A percentile compares a stretch with the other conserved stretches of the same genome.
phyloP scores from a whole-genome alignment of 306 rosid genomes.

The Ormosia semicastrata region DNA sequence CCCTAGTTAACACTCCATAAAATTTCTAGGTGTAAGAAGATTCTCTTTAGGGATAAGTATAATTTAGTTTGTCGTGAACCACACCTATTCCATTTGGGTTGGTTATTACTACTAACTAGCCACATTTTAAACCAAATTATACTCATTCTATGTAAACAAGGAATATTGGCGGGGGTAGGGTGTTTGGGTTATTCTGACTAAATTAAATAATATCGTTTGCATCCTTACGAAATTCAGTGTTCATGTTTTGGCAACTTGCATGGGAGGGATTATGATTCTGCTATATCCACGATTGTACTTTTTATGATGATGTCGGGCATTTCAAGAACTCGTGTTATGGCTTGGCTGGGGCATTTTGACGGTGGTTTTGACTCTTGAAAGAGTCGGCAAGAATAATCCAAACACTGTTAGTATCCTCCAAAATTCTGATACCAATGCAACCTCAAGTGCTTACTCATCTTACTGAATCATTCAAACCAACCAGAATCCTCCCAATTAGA shows the following conservation, averaged over 20 bases:
- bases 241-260: not conserved
- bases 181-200: not conserved
- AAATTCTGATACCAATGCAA: conserved; percentile 21
- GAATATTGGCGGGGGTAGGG: not conserved
- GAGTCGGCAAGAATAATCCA: not conserved
- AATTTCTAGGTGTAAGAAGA: not conserved
- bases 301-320: conserved; percentile 6
- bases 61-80: not conserved
- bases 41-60: not conserved
- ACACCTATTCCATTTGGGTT: not conserved
- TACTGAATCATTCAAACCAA: not conserved
- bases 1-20: not conserved
- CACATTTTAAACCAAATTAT: not conserved
- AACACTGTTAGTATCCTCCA: not conserved
- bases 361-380: not conserved
- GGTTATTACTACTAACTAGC: not conserved
- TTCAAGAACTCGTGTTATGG: not conserved
- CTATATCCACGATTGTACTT: not conserved
- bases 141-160: not conserved
- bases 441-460: not conserved
- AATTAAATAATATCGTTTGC: not conserved
- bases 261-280: not conserved
- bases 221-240: not conserved
- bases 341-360: not conserved
- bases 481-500: not conserved